A percentile compares a stretch with the other conserved stretches of the same genome.
These are phyloP conservation scores for Rubus idaeus DNA, from an alignment of 306 rosid species.

Conservation along the genomic window DNA sequence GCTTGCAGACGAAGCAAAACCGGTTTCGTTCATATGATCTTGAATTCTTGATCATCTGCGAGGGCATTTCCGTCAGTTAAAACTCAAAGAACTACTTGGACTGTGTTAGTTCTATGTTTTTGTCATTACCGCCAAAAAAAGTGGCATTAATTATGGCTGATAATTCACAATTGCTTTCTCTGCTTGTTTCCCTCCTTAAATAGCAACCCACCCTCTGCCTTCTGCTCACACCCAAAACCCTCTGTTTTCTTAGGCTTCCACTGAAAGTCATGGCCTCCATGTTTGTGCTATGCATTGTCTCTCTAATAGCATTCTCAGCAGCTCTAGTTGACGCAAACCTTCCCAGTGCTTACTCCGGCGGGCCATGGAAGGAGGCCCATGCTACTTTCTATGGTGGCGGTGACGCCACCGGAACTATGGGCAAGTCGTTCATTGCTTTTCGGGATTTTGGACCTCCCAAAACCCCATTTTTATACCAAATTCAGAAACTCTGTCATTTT, in stretches of 20 bases:
- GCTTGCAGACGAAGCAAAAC: slow-evolving; percentile 64
- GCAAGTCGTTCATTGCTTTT: slow-evolving; percentile 21
- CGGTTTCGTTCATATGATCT: slow-evolving; percentile 19
- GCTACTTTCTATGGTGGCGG: slow-evolving; percentile 90
- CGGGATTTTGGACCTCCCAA: too few species aligned
- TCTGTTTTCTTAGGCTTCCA: not conserved
- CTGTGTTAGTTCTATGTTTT: too few species aligned
- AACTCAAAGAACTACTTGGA: slow-evolving; percentile 4
- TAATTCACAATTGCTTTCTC: slow-evolving; percentile 14
- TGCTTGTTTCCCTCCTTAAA: not conserved
- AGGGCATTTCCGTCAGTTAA: slow-evolving; percentile 6
- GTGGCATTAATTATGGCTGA: slow-evolving; percentile 35
- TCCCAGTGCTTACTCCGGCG: slow-evolving; percentile 47
- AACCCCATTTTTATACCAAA: too few species aligned
- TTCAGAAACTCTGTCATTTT: not conserved
- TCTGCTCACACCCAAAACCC: not conserved
- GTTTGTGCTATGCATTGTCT: slow-evolving; percentile 20
- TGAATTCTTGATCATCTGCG: too few species aligned
- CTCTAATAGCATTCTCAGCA: slow-evolving; percentile 25
- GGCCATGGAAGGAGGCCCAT: slow-evolving; percentile 69
- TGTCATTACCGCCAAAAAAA: slow-evolving; percentile 20
- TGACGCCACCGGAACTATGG: slow-evolving; percentile 95
- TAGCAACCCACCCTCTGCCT: not conserved
- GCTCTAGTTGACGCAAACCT: slow-evolving; percentile 32
- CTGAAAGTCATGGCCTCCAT: slow-evolving; percentile 35